Conservation (phyloP, 768 basidiomycete species). For the Suillus subalutaceus region DNA sequence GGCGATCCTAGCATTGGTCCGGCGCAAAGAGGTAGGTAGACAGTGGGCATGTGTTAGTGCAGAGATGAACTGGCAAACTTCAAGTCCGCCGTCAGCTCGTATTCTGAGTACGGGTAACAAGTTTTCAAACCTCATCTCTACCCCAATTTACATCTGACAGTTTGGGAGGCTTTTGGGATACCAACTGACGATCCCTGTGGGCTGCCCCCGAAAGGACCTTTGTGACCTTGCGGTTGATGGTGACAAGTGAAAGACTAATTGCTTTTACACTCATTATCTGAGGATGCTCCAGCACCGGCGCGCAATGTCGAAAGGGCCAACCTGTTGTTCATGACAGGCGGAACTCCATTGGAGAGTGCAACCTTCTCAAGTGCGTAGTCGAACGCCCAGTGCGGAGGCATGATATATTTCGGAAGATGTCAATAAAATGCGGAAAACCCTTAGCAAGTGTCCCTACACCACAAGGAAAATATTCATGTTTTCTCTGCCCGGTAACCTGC, state of each 20-base stretch:
- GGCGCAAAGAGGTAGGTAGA: slow-evolving; percentile 59
- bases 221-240: slow-evolving; percentile 79
- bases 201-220: slow-evolving; percentile 71
- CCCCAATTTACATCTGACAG: slow-evolving; percentile 32
- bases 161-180: slow-evolving; percentile 78
- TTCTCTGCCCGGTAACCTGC: slow-evolving; percentile 87
- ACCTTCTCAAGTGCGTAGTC: slow-evolving; percentile 85
- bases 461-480: slow-evolving; percentile 40
- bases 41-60: not conserved
- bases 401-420: slow-evolving; percentile 86
- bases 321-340: slow-evolving; percentile 81
- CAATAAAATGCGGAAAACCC: slow-evolving; percentile 83
- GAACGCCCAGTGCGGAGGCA: slow-evolving; percentile 75
- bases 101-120: slow-evolving; percentile 88
- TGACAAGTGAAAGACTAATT: slow-evolving; percentile 56
- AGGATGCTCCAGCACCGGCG: slow-evolving; percentile 45
- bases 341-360: slow-evolving; percentile 91
- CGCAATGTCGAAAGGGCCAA: slow-evolving; percentile 70
- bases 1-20: slow-evolving; percentile 75
- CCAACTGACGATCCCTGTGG: slow-evolving; percentile 51
- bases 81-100: slow-evolving; percentile 67
- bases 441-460: slow-evolving; percentile 68
- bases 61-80: slow-evolving; percentile 47
- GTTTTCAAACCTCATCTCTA: slow-evolving; percentile 56
- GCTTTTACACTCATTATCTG: slow-evolving; percentile 7